Conservation (phyloP, 306 rosid species). For the Canavalia gladiata region DNA sequence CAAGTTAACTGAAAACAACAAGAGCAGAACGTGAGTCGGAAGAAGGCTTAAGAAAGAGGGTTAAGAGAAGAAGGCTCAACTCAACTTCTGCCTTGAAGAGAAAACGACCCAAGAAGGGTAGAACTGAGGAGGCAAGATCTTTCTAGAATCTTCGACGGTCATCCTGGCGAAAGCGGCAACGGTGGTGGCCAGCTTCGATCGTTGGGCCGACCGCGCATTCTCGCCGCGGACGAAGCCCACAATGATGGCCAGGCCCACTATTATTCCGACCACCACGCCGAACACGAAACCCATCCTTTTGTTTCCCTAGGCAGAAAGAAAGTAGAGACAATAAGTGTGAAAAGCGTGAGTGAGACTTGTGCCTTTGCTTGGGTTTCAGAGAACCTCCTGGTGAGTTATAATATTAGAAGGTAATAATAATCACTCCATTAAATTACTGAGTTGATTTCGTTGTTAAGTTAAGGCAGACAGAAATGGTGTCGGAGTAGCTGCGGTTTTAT, state of each 20-base stretch:
- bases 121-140: slow-evolving; percentile 75
- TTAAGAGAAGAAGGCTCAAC: slow-evolving; percentile 18
- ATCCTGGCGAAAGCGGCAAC: slow-evolving; percentile 84
- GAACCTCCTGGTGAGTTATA: background rate
- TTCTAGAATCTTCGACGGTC: slow-evolving; percentile 90
- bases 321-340: background rate
- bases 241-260: slow-evolving; percentile 68
- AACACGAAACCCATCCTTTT: slow-evolving; percentile 73
- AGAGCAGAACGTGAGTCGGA: slow-evolving; percentile 39
- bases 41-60: background rate
- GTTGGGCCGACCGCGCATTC: slow-evolving; percentile 71
- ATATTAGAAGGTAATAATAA: background rate
- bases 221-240: slow-evolving; percentile 74
- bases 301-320: background rate
- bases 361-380: background rate
- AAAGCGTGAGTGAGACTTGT: slow-evolving; percentile 22
- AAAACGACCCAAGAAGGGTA: slow-evolving; percentile 98
- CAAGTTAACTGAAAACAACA: slow-evolving; percentile 69
- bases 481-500: background rate
- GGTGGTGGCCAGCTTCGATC: slow-evolving; percentile 77
- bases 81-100: slow-evolving; percentile 81
- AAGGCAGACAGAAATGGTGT: background rate
- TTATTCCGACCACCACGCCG: slow-evolving; percentile 75
- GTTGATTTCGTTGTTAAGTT: background rate
- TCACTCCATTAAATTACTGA: background rate